Conservation (phyloP, 2,329 filamentous ascomycete species). For the Saccharata proteae region DNA sequence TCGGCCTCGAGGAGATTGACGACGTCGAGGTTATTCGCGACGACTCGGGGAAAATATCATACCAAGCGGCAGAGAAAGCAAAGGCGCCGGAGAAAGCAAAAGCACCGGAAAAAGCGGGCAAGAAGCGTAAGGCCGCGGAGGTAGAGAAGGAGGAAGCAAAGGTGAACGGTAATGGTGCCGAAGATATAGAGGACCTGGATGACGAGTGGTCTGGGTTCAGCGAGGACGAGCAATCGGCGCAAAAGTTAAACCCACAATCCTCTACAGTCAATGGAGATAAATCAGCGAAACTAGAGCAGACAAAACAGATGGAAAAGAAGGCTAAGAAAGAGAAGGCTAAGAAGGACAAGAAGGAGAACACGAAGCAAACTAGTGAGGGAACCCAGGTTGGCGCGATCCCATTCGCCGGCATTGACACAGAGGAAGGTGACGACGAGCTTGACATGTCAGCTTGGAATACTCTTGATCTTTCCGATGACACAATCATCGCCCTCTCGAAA, state of each 20-base stretch:
- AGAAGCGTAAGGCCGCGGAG: slow-evolving; percentile 12
- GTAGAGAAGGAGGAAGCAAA: slow-evolving; percentile 10
- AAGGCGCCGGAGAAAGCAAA: slow-evolving; percentile 13
- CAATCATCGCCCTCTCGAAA: slow-evolving; percentile 62
- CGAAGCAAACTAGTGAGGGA: slow-evolving; percentile 17
- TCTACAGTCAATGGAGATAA: slow-evolving; percentile 13
- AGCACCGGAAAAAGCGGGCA: slow-evolving; percentile 19
- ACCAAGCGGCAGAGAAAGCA: slow-evolving; percentile 34
- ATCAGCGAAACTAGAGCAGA: slow-evolving; percentile 11
- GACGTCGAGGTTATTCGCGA: slow-evolving; percentile 71
- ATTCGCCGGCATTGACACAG: slow-evolving; percentile 45
- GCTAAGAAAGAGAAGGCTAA: slow-evolving; percentile 16
- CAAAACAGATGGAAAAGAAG: slow-evolving; percentile 12
- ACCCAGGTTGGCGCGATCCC: slow-evolving; percentile 30
- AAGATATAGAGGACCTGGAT: slow-evolving; percentile 13
- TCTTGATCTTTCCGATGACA: slow-evolving; percentile 59
- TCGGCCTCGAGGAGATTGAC: slow-evolving; percentile 80
- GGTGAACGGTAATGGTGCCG: neutral
- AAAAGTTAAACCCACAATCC: too few relatives aligned
- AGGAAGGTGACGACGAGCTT: slow-evolving; percentile 45
- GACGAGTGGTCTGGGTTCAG: slow-evolving; percentile 21
- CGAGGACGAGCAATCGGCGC: slow-evolving; percentile 13
- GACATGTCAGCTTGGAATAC: slow-evolving; percentile 70
- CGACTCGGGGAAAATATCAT: slow-evolving; percentile 37
- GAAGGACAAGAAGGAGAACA: slow-evolving; percentile 14